phyloP scores from a whole-genome alignment of 2,329 filamentous ascomycete species.

The Pestalotiopsis sp. region DNA sequence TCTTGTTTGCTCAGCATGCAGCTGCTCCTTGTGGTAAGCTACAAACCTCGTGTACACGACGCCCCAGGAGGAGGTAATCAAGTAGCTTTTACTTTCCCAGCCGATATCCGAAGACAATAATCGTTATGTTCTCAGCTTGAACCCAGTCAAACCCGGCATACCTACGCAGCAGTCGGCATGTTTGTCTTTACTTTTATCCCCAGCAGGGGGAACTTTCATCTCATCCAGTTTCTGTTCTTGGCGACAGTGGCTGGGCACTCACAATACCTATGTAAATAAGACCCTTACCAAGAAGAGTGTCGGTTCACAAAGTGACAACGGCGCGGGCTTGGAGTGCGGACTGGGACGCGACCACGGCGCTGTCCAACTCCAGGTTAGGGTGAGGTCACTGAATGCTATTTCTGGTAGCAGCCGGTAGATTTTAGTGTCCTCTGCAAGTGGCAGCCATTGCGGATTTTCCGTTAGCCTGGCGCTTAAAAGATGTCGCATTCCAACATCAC shows the following conservation, averaged over 20 bases:
- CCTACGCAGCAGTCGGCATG: too few relatives aligned
- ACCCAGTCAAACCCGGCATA: too few relatives aligned
- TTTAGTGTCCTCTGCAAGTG: not conserved
- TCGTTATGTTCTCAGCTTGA: too few relatives aligned
- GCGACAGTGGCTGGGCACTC: too few relatives aligned
- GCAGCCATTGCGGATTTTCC: not conserved
- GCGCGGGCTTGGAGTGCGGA: not conserved
- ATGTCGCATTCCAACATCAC: not conserved
- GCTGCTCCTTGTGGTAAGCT: too few relatives aligned
- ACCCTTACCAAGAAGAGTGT: not conserved
- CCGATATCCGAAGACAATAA: too few relatives aligned
- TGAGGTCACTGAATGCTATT: not conserved
- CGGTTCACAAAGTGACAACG: not conserved
- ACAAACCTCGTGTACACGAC: too few relatives aligned
- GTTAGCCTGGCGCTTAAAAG: not conserved
- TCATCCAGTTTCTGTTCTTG: too few relatives aligned
- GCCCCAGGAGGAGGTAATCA: too few relatives aligned
- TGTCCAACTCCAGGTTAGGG: not conserved
- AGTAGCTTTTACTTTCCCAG: too few relatives aligned
- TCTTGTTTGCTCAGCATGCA: not conserved
- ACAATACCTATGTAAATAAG: not conserved
- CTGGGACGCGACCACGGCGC: not conserved
- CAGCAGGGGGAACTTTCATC: too few relatives aligned
- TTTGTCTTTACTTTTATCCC: too few relatives aligned
- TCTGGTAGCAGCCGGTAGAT: not conserved